A percentile compares a stretch with the other conserved stretches of the same genome.
Conservation (phyloP, 2,329 filamentous ascomycete genomes). For the Fusarium brachygibbosum region DNA sequence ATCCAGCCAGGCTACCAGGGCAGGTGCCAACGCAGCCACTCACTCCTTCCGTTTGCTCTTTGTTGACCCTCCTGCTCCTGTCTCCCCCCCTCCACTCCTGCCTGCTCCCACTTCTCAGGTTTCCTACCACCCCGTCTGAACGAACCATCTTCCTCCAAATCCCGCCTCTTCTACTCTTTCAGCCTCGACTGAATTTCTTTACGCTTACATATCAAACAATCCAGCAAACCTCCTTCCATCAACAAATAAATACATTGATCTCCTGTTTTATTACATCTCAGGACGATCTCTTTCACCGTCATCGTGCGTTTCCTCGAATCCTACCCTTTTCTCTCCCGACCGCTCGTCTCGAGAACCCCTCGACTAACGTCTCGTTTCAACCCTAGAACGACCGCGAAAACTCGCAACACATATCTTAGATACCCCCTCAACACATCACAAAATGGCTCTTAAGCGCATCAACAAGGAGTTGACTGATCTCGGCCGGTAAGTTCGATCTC, state of each 20-base stretch:
- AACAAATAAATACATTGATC: slow-evolving; percentile 14
- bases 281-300: slow-evolving; percentile 42
- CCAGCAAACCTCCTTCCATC: slow-evolving; percentile 18
- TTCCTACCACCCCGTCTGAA: slow-evolving; percentile 46
- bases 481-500: slow-evolving; percentile 76
- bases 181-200: slow-evolving; percentile 49
- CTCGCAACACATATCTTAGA: slow-evolving; percentile 47
- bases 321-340: slow-evolving; percentile 33
- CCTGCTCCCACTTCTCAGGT: slow-evolving; percentile 11
- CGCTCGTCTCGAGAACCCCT: slow-evolving; percentile 30
- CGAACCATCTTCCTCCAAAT: slow-evolving; percentile 49
- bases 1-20: slow-evolving; percentile 10
- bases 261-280: slow-evolving; percentile 28
- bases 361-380: slow-evolving; percentile 45
- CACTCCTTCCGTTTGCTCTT: slow-evolving; percentile 44
- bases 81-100: slow-evolving; percentile 7
- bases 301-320: slow-evolving; percentile 48
- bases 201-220: slow-evolving; percentile 31
- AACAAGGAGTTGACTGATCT: slow-evolving; percentile 94
- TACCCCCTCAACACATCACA: slow-evolving; percentile 53
- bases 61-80: slow-evolving; percentile 47
- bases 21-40: slow-evolving; percentile 41
- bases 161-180: slow-evolving; percentile 47
- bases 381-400: slow-evolving; percentile 47
- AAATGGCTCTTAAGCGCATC: slow-evolving; percentile 92